Base-by-base conservation (phyloP, 345 rosid species). In the Orychophragmus violaceus region DNA sequence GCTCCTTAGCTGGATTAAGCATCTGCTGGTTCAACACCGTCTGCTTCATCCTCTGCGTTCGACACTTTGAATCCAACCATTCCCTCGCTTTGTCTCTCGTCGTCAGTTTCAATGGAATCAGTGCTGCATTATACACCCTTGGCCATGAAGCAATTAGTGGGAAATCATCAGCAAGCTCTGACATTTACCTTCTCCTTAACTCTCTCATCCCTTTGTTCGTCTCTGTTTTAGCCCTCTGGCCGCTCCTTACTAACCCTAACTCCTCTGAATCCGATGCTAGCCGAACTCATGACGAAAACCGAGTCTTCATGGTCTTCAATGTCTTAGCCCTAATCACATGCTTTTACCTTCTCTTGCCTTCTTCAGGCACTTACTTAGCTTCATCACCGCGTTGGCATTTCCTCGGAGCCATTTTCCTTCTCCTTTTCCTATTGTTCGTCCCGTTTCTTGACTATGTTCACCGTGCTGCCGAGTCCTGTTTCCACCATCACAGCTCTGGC, bases 1-100 rank as follows among this genome's bases (percentile, higher is more conserved):
- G 90, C 58, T 80, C 90, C 46, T 55, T 82, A 44, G 86, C 91
- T 8, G 95, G 98, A 12, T 76, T 91, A 64, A 91, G 96, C 79
- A 89, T 91, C 59, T 80, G 89, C 77, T 91, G 94, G 97, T 91
- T 91, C 84, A 91, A 91, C 81, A 91, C 96, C 9, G 85, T 88
- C 3, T 82, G 91, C 77, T 85, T 64, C 49, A 79, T 91, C 55
- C 76, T 91, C 65, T 88, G 97, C 84, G 76, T 91, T 58, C 77
- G 76, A 3, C 90, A 88, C 76, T 88, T 91, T 71, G 68, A 79
- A 19, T 25, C 73, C 2, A 84, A 82, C 71, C 78, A 82, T 42
- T 81, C 89, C 6, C 78, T 88, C 11, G 91, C 98, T 0, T 57
- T 88, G 16, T 85, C 98, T 64, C 96, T 91, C 39, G 79, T 81